These are phyloP conservation scores for Gaeumannomyces sp. DNA, from an alignment of 2,329 filamentous ascomycete genomes.

Conservation along the genomic window DNA sequence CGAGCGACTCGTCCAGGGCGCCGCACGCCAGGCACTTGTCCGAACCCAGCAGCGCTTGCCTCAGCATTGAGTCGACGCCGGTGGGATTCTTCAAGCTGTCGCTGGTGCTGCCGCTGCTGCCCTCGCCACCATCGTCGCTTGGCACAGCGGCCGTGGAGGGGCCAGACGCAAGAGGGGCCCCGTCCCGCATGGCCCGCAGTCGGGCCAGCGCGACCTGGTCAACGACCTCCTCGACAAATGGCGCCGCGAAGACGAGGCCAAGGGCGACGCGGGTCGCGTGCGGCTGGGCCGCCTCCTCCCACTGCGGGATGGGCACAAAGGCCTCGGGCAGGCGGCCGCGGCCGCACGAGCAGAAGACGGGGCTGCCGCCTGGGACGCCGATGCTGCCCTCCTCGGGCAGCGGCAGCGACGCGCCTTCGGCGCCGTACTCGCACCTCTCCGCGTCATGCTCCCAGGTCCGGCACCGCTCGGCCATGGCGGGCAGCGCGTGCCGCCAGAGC, in stretches of 20 bases:
- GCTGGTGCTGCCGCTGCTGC: not conserved
- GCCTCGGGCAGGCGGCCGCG: constrained; percentile 32
- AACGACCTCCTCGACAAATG: constrained; percentile 35
- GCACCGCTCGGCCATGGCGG: constrained; percentile 40
- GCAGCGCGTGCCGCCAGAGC: constrained; percentile 40
- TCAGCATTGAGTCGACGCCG: not conserved
- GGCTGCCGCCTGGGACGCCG: constrained; percentile 7
- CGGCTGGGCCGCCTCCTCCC: constrained; percentile 32
- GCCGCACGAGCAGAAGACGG: constrained; percentile 40
- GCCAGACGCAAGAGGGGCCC: not conserved
- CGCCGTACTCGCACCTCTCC: constrained; percentile 35
- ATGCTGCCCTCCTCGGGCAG: constrained; percentile 29
- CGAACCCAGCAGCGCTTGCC: not conserved
- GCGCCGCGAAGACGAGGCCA: constrained; percentile 44
- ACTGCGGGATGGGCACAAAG: constrained; percentile 35
- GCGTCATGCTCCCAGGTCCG: constrained; percentile 38
- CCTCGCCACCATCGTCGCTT: not conserved
- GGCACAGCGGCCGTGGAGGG: not conserved
- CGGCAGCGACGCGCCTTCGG: constrained; percentile 28
- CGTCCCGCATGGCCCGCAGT: not conserved
- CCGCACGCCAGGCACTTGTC: constrained; percentile 33
- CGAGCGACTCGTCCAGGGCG: constrained; percentile 18
- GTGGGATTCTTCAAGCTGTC: too few relatives aligned
- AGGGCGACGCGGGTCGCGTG: constrained; percentile 50
- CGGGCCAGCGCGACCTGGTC: constrained; percentile 17